phyloP scores from a whole-genome alignment of 495 filamentous ascomycete species.

The Lepraria neglecta region DNA sequence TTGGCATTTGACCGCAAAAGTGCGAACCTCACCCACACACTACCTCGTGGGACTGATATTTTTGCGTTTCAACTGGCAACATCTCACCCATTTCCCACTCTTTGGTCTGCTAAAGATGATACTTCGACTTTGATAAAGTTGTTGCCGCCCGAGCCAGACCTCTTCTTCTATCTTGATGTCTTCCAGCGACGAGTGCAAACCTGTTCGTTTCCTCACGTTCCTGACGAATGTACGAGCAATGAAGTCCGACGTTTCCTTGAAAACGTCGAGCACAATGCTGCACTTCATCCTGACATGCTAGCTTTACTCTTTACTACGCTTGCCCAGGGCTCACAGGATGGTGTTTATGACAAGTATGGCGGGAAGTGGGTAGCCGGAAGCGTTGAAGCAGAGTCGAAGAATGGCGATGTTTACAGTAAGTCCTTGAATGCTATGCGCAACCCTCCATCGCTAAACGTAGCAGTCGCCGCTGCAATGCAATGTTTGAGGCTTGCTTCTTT shows the following conservation, averaged over 20 bases:
- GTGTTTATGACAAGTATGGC: slow-evolving; percentile 38
- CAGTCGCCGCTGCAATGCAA: slow-evolving; percentile 30
- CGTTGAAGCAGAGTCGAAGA: slow-evolving; percentile 34
- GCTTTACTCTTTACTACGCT: slow-evolving; percentile 44
- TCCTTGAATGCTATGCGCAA: neutral
- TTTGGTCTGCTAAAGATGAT: slow-evolving; percentile 32
- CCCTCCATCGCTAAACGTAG: neutral
- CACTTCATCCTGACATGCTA: slow-evolving; percentile 41
- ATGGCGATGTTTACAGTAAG: slow-evolving; percentile 40
- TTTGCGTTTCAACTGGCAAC: slow-evolving; percentile 32
- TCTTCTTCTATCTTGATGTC: slow-evolving; percentile 35
- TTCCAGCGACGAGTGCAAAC: slow-evolving; percentile 39
- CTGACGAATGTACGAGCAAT: slow-evolving; percentile 36
- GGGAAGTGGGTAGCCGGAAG: slow-evolving; percentile 36
- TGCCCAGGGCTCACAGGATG: slow-evolving; percentile 40
- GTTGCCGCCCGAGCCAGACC: slow-evolving; percentile 34
- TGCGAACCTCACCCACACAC: slow-evolving; percentile 28
- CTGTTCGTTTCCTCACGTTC: slow-evolving; percentile 42
- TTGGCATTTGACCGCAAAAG: slow-evolving; percentile 28
- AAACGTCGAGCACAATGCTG: slow-evolving; percentile 37
- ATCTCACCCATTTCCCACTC: slow-evolving; percentile 35
- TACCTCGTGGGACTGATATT: slow-evolving; percentile 37
- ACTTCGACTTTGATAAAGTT: slow-evolving; percentile 31
- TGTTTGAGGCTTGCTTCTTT: slow-evolving; percentile 42
- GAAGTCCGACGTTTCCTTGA: slow-evolving; percentile 40